These are phyloP conservation scores for Tricholoma hemisulphureum DNA, from an alignment of 768 basidiomycete genomes.

Conservation along the genomic window DNA sequence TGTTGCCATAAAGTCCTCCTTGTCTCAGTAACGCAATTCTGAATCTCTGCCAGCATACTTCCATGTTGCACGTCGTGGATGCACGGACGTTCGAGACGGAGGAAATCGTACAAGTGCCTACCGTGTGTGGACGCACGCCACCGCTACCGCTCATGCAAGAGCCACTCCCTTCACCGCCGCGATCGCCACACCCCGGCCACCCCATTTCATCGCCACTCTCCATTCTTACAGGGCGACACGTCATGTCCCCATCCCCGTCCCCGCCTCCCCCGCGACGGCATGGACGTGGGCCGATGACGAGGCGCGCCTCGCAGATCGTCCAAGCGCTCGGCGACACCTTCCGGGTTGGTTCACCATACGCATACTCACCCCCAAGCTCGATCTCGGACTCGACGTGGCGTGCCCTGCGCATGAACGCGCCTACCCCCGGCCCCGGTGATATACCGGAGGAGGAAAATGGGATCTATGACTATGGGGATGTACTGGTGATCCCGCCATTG, in stretches of 20 bases:
- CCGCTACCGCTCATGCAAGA: constrained; percentile 3
- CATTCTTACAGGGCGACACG: constrained; percentile 3
- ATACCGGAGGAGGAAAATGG: constrained; percentile 19
- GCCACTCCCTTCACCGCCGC: constrained; percentile 6
- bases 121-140: constrained; percentile 22
- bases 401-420: constrained; percentile 29
- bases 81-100: constrained; percentile 82
- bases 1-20: constrained; percentile 16
- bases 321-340: constrained; percentile 60
- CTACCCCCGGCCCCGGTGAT: background rate
- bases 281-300: constrained; percentile 17
- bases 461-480: constrained; percentile 41
- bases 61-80: constrained; percentile 79
- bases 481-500: constrained; percentile 54
- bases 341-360: constrained; percentile 44
- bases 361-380: constrained; percentile 41
- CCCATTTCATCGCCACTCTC: constrained; percentile 3
- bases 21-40: constrained; percentile 11
- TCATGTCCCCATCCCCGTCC: background rate
- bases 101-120: constrained; percentile 62
- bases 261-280: constrained; percentile 1
- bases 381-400: constrained; percentile 48
- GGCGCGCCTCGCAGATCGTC: constrained; percentile 43
- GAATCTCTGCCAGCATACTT: constrained; percentile 64
- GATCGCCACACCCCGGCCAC: background rate